Evolutionary conservation across 2,329 filamentous ascomycete species (phyloP), one percentile per base, ranked within the genome.

Genomic region (Fusarium graminum): DNA sequence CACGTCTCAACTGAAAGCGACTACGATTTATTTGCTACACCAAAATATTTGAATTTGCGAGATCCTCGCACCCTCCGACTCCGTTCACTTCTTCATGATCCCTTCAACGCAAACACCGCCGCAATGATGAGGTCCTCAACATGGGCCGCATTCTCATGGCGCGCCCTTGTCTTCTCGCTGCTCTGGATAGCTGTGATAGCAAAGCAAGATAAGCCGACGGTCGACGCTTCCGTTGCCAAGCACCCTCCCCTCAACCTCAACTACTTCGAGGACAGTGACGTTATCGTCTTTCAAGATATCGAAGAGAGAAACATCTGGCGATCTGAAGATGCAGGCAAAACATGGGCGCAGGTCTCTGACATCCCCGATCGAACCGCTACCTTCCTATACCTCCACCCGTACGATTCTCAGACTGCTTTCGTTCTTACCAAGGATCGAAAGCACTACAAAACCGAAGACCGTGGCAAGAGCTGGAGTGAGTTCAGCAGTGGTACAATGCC

Each of bases 191-290:
- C 76, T 68, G 76, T 75, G 68, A 71, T 80, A 67, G 81, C 88
- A 54, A 90, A 90, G 76, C 85, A 89, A 12, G 86, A 89, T 73
- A 82, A 83, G 46, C 94, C 94, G 25, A 83, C 83, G 55, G 84
- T 97, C 72, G 82, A 85, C 63, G 80, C 83, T 59, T 91, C 82
- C 52, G 79, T 85, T 44, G 92, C 97, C 79, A 82, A 90, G 42
- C 83, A 88, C 72, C 79, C 83, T 52, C 92, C 93, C 1, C 76
- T 80, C 52, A 88, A 89, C 75, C 81, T 97, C 68, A 91, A 91
- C 80, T 99, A 97, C 80, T 98, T 99, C 75, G 90, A 95, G 74
- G 92, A 94, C 77, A 94, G 92, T 68, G 90, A 97, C 76, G 87
- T 91, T 50, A 83, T 97, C 59, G 79, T 98, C 43, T 89, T 93